Conservation (phyloP, 768 basidiomycete species). For the Clavaria fumosa region DNA sequence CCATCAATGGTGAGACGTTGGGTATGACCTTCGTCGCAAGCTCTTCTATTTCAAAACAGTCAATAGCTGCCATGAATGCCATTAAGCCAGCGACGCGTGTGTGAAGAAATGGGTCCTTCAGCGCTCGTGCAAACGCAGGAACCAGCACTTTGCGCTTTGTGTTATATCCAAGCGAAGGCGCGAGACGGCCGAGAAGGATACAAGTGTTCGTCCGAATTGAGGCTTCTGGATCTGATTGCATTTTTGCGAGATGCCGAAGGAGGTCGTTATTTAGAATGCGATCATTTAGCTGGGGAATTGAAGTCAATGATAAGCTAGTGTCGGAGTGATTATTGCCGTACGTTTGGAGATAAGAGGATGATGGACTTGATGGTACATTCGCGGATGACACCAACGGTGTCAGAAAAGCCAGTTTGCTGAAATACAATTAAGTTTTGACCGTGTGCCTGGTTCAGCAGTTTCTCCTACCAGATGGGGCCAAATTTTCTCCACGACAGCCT, state of each 20-base stretch:
- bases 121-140: slow-evolving; percentile 78
- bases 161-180: slow-evolving; percentile 68
- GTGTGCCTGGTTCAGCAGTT: not conserved
- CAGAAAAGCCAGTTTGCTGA: slow-evolving; percentile 90
- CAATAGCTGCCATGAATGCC: slow-evolving; percentile 90
- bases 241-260: slow-evolving; percentile 79
- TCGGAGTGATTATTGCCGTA: slow-evolving; percentile 16
- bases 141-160: slow-evolving; percentile 96
- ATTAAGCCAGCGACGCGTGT: slow-evolving; percentile 87
- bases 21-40: slow-evolving; percentile 84
- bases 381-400: slow-evolving; percentile 86
- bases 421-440: slow-evolving; percentile 1
- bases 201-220: slow-evolving; percentile 97
- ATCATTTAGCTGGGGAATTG: slow-evolving; percentile 51
- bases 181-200: slow-evolving; percentile 85
- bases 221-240: slow-evolving; percentile 84
- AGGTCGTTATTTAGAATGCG: slow-evolving; percentile 94
- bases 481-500: slow-evolving; percentile 70
- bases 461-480: slow-evolving; percentile 79
- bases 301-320: not conserved
- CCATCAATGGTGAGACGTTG: slow-evolving; percentile 57
- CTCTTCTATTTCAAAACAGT: slow-evolving; percentile 80
- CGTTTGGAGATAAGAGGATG: slow-evolving; percentile 73
- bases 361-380: slow-evolving; percentile 90
- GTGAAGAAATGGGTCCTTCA: slow-evolving; percentile 88